Evolutionary conservation across 371 early-diverging fungal species (phyloP).

Genomic region (Mucor circinelloides): DNA sequence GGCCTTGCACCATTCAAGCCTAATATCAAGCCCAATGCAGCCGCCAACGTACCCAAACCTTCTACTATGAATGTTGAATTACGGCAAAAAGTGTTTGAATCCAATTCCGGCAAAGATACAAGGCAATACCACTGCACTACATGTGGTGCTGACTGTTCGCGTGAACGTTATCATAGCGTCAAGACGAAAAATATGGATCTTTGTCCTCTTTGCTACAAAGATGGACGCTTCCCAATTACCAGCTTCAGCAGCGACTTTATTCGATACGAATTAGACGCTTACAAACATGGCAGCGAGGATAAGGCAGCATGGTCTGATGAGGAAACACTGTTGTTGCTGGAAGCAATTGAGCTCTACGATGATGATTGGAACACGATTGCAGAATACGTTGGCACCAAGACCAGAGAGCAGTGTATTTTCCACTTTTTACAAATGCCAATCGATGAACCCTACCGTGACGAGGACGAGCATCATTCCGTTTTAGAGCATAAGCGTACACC

Average conservation of each 20-base stretch:
- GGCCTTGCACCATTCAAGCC: slow-evolving; percentile 89
- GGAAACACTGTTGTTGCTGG: slow-evolving; percentile 92
- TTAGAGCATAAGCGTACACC: slow-evolving; percentile 71
- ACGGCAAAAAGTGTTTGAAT: slow-evolving; percentile 62
- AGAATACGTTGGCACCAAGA: slow-evolving; percentile 87
- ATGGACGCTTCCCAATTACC: slow-evolving; percentile 92
- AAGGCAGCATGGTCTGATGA: slow-evolving; percentile 85
- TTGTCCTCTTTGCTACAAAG: slow-evolving; percentile 87
- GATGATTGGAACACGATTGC: slow-evolving; percentile 97
- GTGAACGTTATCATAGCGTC: slow-evolving; percentile 78
- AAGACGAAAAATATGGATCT: slow-evolving; percentile 84
- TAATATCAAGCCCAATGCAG: slow-evolving; percentile 34
- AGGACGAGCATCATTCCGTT: slow-evolving; percentile 19
- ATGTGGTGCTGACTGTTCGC: slow-evolving; percentile 89
- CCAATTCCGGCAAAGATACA: slow-evolving; percentile 29
- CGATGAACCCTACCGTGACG: slow-evolving; percentile 78
- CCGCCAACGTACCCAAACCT: neutral
- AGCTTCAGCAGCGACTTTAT: slow-evolving; percentile 90
- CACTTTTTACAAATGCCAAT: slow-evolving; percentile 97
- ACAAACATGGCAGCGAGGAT: slow-evolving; percentile 59
- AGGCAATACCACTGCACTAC: slow-evolving; percentile 78
- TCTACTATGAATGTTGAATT: slow-evolving; percentile 45
- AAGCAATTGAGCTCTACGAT: slow-evolving; percentile 94
- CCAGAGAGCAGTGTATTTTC: slow-evolving; percentile 92
- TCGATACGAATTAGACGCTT: slow-evolving; percentile 56